phyloP scores from a whole-genome alignment of 148 eudicot species.

The Arctostaphylos glauca region DNA sequence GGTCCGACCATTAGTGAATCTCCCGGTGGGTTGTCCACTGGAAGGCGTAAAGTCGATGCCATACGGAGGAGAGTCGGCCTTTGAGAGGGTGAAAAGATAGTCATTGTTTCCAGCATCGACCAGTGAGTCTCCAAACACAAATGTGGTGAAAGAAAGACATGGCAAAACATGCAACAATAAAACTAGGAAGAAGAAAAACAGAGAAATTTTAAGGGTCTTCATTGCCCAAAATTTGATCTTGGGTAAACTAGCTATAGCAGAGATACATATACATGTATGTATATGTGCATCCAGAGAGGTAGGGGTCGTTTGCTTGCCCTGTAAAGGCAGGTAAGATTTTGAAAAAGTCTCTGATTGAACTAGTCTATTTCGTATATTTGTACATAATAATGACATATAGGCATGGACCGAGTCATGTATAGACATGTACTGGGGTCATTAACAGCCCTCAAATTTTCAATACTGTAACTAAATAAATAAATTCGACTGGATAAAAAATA shows the following conservation, averaged over 20 bases:
- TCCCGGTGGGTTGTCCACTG: conserved; percentile 57
- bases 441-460: no score
- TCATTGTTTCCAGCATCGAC: conserved; percentile 66
- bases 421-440: no score
- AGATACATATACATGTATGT: not conserved
- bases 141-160: conserved; percentile 30
- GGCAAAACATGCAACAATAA: conserved; percentile 16
- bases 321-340: conserved; percentile 5
- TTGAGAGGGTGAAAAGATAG: conserved; percentile 54
- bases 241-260: not conserved
- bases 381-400: no score
- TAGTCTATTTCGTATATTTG: not conserved
- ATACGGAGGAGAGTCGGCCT: conserved; percentile 65
- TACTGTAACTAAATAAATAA: no score
- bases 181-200: not conserved
- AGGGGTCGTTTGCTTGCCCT: conserved; percentile 1
- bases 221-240: not conserved
- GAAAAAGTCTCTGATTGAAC: conserved; percentile 8
- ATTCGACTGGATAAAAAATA: no score
- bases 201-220: not conserved
- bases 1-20: conserved; percentile 71
- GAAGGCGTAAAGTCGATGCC: conserved; percentile 62
- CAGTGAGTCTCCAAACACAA: conserved; percentile 61
- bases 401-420: no score
- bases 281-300: not conserved